phyloP scores from a whole-genome alignment of 345 rosid genomes.

The Salix exigua region DNA sequence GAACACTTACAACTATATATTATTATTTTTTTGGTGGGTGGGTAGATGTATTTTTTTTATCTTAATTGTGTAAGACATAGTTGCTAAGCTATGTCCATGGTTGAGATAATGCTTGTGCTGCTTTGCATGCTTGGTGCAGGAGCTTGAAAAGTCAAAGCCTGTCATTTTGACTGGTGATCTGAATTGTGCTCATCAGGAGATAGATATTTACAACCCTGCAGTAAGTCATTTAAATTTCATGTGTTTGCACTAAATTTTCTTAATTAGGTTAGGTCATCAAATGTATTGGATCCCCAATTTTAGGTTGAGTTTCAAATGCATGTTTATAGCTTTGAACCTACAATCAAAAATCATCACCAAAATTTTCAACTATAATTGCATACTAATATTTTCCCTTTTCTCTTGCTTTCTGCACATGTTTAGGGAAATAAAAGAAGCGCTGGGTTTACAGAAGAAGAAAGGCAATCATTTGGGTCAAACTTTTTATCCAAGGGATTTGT shows the following conservation, averaged over 20 bases:
- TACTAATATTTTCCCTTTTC: background rate
- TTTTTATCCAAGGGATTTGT: constrained; percentile 76
- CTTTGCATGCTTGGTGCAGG: constrained; percentile 41
- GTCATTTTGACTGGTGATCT: constrained; percentile 94
- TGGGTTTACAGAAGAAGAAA: constrained; percentile 84
- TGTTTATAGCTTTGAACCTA: background rate
- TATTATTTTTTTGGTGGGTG: no score
- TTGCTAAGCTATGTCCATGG: background rate
- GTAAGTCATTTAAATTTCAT: constrained; percentile 37
- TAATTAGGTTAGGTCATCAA: no score
- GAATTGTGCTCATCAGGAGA: constrained; percentile 94
- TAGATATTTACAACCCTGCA: constrained; percentile 77
- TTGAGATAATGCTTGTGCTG: background rate
- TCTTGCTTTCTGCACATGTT: background rate
- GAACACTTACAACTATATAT: background rate
- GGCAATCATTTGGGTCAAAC: constrained; percentile 67
- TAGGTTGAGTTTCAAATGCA: background rate
- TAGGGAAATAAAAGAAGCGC: constrained; percentile 96
- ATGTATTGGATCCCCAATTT: background rate
- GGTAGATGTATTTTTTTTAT: background rate
- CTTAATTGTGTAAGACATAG: background rate
- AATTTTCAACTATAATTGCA: background rate
- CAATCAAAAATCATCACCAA: background rate
- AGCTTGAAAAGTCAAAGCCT: constrained; percentile 89
- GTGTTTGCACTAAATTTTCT: background rate